Evolutionary conservation across 805 yeast species (phyloP), one percentile per base, ranked within the genome.

Genomic region (Clavispora vitiphila): DNA sequence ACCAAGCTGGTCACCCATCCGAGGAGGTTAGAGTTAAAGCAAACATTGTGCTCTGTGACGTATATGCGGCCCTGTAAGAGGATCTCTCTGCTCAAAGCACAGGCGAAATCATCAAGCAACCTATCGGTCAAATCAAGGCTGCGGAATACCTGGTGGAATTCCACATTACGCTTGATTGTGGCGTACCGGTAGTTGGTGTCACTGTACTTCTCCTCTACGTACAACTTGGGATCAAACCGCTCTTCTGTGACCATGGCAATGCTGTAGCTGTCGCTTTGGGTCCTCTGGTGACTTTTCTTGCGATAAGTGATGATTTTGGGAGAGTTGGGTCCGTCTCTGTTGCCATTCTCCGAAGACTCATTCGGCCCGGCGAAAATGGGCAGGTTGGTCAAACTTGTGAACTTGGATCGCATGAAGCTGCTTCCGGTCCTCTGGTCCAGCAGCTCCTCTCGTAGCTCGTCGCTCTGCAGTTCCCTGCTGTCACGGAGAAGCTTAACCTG

Each of bases 1-100:
- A 83, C 76, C 29, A 90, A 65, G 48, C 78, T 85, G 8, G 96
- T 87, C 9, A 88, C 85, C 96, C 96, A 90, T 1, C 96, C 96
- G 35, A 91, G 65, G 30, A 93, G 69, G 51, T 83, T 84, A 7
- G 96, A 84, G 57, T 88, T 83, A 71, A 93, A 93, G 57, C 96
- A 87, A 4, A 91, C 57, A 54, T 83, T 79, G 39, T 76, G 74
- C 49, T 86, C 90, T 15, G 95, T 78, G 8, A 93, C 73, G 57
- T 86, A 93, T 21, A 93, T 54, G 38, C 95, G 71, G 3, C 99
- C 99, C 56, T 93, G 97, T 8, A 88, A 65, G 24, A 91, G 68
- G 37, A 89, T 86, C 49, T 91, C 98, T 46, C 88, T 71, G 49
- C 90, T 83, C 41, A 91, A 65, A 0, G 97, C 96, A 69, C 98